Evolutionary conservation across 306 rosid genomes (phyloP), one percentile per base, ranked within the genome.

Genomic region (Vigna hirtella): DNA sequence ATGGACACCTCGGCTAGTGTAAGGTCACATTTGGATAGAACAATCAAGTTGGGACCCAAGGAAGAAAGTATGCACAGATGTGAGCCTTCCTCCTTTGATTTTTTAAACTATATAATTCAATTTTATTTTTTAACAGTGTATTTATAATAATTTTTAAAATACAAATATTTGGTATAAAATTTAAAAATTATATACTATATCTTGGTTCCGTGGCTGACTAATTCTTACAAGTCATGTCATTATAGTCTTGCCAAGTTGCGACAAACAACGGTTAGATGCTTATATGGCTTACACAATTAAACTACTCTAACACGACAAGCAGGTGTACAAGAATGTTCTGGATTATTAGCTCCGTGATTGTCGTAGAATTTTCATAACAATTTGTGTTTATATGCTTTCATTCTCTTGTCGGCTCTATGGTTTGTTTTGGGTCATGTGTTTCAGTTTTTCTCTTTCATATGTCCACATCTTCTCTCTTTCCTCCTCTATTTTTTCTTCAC

Each of bases 31-130:
- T 63, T 15, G 38, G 49, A n/a, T 6, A 7, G 40, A 22, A 59
- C 49, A 57, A 47, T 20, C 63, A 18, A 32, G 10, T n/a, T 13
- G 67, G 77, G 80, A 74, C 84, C 84, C 42, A 36, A 40, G 8
- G 10, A 8, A 7, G 45, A 8, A 40, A 40, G 11, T 1, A 40
- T 40, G 10, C 45, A 40, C 1, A 40, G 10, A 40, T 8, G 45
- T 36, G 40, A 6, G 2, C 40, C 40, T 36, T 7, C 1, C 9
- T 36, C 9, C 42, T 36, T 36, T 36, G 42, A 36, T 36, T 36
- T 36, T 36, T 36, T 6, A 36, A 36, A 36, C 7, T 36, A 36
- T 6, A 36, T 36, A 40, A 40, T 30, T 30, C 0, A 30, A 30
- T 30, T 30, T 30, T 4, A 30, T 30, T 30, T 30, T 30, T 30